Evolutionary conservation across 2,329 filamentous ascomycete species (phyloP), one percentile per base, ranked within the genome.

Genomic region (Fusarium devonianum): DNA sequence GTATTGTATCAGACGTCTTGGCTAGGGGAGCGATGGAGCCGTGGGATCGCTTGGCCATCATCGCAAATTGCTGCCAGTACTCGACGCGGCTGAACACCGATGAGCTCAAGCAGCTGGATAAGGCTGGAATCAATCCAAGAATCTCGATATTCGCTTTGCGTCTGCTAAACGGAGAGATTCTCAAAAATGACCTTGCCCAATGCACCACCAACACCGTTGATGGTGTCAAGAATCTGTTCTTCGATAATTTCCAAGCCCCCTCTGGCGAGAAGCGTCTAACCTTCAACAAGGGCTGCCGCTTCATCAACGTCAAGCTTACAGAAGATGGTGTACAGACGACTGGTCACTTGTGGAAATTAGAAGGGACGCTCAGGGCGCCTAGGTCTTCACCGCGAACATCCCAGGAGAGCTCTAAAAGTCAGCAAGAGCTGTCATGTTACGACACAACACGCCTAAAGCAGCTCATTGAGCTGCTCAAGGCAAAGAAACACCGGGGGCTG

Each of bases 11-110:
- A 0, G 62, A 71, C 12, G 59, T 71, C 3, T 46, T 54, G 7
- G 40, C 28, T 5, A 57, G 66, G 36, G 54, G 49, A 0, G 28
- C 67, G 2, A 39, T 19, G 1, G 52, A 67, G 3, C 48, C 44
- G 0, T 71, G 61, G 63, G 68, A 71, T 22, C 59, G 57, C 1
- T 29, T 71, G 1, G 56, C 67, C 1, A 68, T 71, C 7, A 42
- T 67, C 10, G 68, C 67, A 10, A 71, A 71, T 21, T 71, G 67
- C 37, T 71, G 69, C 13, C 56, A 67, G n/a, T 71, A 71, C 22
- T 42, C 57, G 2, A 48, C 59, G 0, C 51, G 67, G 4, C 40
- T 71, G 4, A 46, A 70, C 19, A 41, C 9, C 4, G 19, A 29
- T 16, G 23, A 34, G 2, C 56, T 71, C 1, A 50, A 49, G 2